These are phyloP conservation scores for Neurospora terricola DNA, from an alignment of 495 filamentous ascomycete species.

Conservation along the genomic window DNA sequence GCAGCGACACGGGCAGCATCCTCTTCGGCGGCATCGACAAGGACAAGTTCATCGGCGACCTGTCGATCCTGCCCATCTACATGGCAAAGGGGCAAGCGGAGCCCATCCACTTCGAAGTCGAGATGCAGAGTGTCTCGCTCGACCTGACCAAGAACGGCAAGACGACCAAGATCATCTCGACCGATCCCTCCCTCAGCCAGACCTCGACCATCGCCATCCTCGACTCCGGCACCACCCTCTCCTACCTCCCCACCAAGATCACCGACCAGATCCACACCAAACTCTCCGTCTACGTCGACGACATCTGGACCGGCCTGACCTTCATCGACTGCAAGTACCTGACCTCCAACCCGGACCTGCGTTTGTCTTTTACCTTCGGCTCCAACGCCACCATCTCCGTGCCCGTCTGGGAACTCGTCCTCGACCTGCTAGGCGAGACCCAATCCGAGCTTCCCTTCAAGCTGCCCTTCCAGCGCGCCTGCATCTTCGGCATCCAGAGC, in stretches of 20 bases:
- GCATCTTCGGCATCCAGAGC: slow-evolving; percentile 35
- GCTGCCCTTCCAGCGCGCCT: slow-evolving; percentile 24
- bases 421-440: slow-evolving; percentile 36
- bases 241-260: slow-evolving; percentile 65
- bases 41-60: slow-evolving; percentile 66
- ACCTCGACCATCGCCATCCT: slow-evolving; percentile 51
- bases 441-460: slow-evolving; percentile 10
- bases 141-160: slow-evolving; percentile 23
- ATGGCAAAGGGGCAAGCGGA: slow-evolving; percentile 23
- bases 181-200: slow-evolving; percentile 27
- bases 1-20: slow-evolving; percentile 63
- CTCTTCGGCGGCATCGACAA: slow-evolving; percentile 89
- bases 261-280: slow-evolving; percentile 45
- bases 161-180: slow-evolving; percentile 24
- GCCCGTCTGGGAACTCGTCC: slow-evolving; percentile 62
- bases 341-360: slow-evolving; percentile 46
- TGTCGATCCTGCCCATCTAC: slow-evolving; percentile 60
- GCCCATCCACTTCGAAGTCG: slow-evolving; percentile 32
- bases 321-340: slow-evolving; percentile 39
- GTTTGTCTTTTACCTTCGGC: slow-evolving; percentile 52
- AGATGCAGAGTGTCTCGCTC: slow-evolving; percentile 23
- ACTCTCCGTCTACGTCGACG: slow-evolving; percentile 43
- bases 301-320: slow-evolving; percentile 31
- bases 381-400: slow-evolving; percentile 50
- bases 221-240: slow-evolving; percentile 76